Conservation (phyloP, 2,329 filamentous ascomycete genomes). For the Hortaea sp. region DNA sequence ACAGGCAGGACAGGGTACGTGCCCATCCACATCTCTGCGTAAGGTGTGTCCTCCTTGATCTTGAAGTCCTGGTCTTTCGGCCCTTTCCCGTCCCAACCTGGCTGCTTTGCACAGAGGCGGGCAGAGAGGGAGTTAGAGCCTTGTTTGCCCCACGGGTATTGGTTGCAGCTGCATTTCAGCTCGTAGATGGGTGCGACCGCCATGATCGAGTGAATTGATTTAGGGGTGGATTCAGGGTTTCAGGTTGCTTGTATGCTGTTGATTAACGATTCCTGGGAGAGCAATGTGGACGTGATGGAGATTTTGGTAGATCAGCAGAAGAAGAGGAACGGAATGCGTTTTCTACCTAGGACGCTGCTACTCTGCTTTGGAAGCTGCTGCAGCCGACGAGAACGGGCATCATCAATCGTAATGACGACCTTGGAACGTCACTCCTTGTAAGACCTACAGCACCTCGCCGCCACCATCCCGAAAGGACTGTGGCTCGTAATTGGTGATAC, state of each 20-base stretch:
- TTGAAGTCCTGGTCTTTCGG: conserved; percentile 42
- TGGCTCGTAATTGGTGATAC: too few relatives aligned
- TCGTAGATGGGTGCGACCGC: conserved; percentile 39
- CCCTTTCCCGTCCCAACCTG: conserved; percentile 33
- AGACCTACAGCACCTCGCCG: too few relatives aligned
- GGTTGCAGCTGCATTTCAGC: conserved; percentile 45
- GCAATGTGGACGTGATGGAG: too few relatives aligned
- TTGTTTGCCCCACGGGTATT: conserved; percentile 63
- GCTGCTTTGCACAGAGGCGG: conserved; percentile 54
- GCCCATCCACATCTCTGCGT: conserved; percentile 65
- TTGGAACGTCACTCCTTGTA: neutral
- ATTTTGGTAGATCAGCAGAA: too few relatives aligned
- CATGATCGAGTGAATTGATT: conserved; percentile 1
- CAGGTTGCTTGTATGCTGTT: too few relatives aligned
- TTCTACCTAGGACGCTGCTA: too few relatives aligned
- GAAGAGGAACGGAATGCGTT: too few relatives aligned
- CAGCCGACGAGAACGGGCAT: neutral
- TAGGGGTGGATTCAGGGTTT: too few relatives aligned
- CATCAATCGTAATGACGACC: neutral
- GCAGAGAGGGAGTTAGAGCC: conserved; percentile 58
- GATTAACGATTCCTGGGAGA: neutral
- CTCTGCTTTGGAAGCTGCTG: too few relatives aligned
- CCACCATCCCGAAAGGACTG: too few relatives aligned
- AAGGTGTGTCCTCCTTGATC: conserved; percentile 53
- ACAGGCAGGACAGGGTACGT: conserved; percentile 64